Evolutionary conservation across 225 moss, liverwort and hornwort genomes (phyloP).

Genomic region (Pseudoscleropodium purum): DNA sequence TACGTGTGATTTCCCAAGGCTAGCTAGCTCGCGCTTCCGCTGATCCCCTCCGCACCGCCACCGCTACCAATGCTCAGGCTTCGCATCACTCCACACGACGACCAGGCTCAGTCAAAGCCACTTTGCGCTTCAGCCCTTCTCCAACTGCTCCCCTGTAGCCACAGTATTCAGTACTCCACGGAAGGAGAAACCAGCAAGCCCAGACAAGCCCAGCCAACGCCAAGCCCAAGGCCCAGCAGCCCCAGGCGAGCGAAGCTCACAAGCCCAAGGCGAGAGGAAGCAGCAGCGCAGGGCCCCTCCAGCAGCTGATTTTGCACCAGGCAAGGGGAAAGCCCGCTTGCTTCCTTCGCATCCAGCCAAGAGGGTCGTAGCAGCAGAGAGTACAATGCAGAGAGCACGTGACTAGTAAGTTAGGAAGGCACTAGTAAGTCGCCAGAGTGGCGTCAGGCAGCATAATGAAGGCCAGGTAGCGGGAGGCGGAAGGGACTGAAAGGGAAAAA

Average conservation of each 20-base stretch:
- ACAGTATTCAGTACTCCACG: background rate
- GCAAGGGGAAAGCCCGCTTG: background rate
- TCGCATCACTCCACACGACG: background rate
- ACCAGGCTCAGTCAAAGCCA: background rate
- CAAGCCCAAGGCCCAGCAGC: background rate
- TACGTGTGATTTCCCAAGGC: background rate
- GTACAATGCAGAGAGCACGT: conserved; percentile 34
- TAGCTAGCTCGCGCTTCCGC: background rate
- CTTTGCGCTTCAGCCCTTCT: background rate
- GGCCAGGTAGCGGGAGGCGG: conserved; percentile 21
- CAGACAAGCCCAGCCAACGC: background rate
- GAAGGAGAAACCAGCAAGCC: background rate
- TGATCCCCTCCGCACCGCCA: background rate
- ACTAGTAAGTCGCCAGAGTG: conserved; percentile 18
- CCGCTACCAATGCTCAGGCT: background rate
- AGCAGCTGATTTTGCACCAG: conserved; percentile 3
- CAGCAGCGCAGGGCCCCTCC: background rate
- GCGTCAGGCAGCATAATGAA: conserved; percentile 22
- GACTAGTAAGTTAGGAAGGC: conserved; percentile 9
- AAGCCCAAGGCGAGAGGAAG: background rate
- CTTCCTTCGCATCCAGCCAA: conserved; percentile 1
- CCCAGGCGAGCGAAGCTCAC: background rate
- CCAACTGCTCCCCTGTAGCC: background rate
- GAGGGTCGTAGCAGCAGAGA: background rate
- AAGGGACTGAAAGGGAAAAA: background rate